Percentiles rank a stretch among this genome's conserved stretches.
phyloP scores from a whole-genome alignment of 495 filamentous ascomycete species.

The Aspergillus mulundensis region DNA sequence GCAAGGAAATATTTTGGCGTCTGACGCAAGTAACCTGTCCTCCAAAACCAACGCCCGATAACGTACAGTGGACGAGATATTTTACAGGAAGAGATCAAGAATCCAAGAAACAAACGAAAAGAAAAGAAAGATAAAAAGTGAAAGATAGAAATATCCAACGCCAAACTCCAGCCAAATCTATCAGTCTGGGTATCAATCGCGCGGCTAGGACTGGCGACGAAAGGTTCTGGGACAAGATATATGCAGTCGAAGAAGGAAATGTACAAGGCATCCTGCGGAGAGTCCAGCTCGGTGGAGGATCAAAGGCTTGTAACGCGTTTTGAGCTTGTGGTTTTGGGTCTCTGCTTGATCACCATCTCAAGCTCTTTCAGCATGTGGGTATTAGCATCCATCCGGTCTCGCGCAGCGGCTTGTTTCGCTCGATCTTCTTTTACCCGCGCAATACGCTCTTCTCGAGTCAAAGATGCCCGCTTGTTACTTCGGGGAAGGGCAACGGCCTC shows the following conservation, averaged over 20 bases:
- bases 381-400: slow-evolving; percentile 72
- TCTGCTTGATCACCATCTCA: slow-evolving; percentile 79
- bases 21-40: background rate
- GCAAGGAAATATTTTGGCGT: background rate
- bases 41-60: background rate
- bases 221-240: slow-evolving; percentile 3
- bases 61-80: background rate
- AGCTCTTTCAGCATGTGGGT: slow-evolving; percentile 88
- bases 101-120: slow-evolving; percentile 1
- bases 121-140: slow-evolving; percentile 10
- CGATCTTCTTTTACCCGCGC: slow-evolving; percentile 86
- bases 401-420: slow-evolving; percentile 58
- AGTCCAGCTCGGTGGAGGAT: slow-evolving; percentile 13
- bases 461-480: slow-evolving; percentile 60
- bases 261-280: background rate
- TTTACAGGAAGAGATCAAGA: background rate
- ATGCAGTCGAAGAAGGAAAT: slow-evolving; percentile 10
- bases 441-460: slow-evolving; percentile 86
- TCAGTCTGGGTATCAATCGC: slow-evolving; percentile 41
- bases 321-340: slow-evolving; percentile 45
- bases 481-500: slow-evolving; percentile 79
- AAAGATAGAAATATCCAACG: slow-evolving; percentile 22
- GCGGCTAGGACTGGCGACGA: slow-evolving; percentile 7
- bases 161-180: slow-evolving; percentile 38
- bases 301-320: slow-evolving; percentile 50